Evolutionary conservation across 805 yeast genomes (phyloP).

Genomic region (Saturnispora diversa): DNA sequence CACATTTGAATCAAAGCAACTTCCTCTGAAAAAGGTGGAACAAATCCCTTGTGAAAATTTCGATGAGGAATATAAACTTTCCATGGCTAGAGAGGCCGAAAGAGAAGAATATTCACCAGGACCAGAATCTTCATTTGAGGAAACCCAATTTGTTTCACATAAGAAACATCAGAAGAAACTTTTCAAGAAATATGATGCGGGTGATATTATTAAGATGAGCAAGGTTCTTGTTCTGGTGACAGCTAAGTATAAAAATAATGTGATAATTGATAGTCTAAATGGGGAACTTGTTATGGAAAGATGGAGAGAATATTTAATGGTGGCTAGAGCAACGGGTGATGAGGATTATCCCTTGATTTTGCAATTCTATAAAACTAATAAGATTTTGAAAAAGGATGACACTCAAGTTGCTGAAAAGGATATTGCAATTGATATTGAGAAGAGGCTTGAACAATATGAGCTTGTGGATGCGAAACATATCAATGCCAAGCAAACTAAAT

Average conservation of each 20-base stretch:
- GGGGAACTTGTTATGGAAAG: constrained; percentile 52
- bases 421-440: constrained; percentile 4
- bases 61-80: not conserved
- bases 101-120: not conserved
- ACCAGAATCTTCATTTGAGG: not conserved
- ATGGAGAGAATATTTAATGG: constrained; percentile 76
- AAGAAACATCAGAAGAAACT: constrained; percentile 21
- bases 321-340: constrained; percentile 55
- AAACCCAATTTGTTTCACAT: constrained; percentile 1
- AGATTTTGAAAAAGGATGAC: constrained; percentile 25
- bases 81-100: not conserved
- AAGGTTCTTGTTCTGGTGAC: constrained; percentile 53
- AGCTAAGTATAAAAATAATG: constrained; percentile 29
- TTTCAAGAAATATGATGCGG: constrained; percentile 35
- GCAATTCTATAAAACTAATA: constrained; percentile 51
- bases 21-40: constrained; percentile 9
- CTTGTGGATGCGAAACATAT: not conserved
- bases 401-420: not conserved
- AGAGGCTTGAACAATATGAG: not conserved
- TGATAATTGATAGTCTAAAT: constrained; percentile 22
- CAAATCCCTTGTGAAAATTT: constrained; percentile 11
- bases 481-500: constrained; percentile 5
- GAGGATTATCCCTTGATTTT: constrained; percentile 44
- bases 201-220: constrained; percentile 59
- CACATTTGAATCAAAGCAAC: constrained; percentile 9